Evolutionary conservation across 176 grass and related monocot genomes (phyloP).

Genomic region (Melocanna baccifera): DNA sequence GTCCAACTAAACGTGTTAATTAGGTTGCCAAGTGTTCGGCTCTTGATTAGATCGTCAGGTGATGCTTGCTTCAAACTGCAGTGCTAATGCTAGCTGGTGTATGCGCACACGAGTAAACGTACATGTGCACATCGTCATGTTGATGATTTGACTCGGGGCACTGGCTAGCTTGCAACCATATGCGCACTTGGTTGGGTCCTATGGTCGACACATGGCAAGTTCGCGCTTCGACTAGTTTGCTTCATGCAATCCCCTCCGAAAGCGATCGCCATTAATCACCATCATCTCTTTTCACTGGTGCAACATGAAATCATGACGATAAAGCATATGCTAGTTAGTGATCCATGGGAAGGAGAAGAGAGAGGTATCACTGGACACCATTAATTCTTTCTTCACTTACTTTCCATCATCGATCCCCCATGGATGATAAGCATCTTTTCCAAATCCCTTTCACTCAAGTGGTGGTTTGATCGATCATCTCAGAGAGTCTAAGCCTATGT

Average conservation of each 20-base stretch:
- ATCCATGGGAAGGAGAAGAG: neutral
- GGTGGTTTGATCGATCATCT: slow-evolving; percentile 19
- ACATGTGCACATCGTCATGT: neutral
- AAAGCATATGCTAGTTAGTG: neutral
- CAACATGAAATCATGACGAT: slow-evolving; percentile 1
- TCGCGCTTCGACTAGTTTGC: neutral
- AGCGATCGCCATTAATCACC: slow-evolving; percentile 43
- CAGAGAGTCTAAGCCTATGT: slow-evolving; percentile 45
- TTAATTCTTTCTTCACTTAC: slow-evolving; percentile 13
- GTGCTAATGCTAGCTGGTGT: neutral
- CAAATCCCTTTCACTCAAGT: slow-evolving; percentile 21
- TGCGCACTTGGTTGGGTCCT: neutral
- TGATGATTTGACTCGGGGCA: neutral
- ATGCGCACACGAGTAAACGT: neutral
- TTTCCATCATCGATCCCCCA: neutral
- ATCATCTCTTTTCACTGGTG: slow-evolving; percentile 16
- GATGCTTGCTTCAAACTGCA: neutral
- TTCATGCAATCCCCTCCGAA: slow-evolving; percentile 29
- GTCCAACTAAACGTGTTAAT: neutral
- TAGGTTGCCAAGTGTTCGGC: neutral
- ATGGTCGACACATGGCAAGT: slow-evolving; percentile 37
- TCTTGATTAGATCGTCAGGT: neutral
- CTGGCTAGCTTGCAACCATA: neutral
- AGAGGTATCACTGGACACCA: slow-evolving; percentile 15
- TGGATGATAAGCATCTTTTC: slow-evolving; percentile 34